These are phyloP conservation scores for Kluyveromyces sp. DNA, from an alignment of 1,139 yeast genomes.

Conservation along the genomic window DNA sequence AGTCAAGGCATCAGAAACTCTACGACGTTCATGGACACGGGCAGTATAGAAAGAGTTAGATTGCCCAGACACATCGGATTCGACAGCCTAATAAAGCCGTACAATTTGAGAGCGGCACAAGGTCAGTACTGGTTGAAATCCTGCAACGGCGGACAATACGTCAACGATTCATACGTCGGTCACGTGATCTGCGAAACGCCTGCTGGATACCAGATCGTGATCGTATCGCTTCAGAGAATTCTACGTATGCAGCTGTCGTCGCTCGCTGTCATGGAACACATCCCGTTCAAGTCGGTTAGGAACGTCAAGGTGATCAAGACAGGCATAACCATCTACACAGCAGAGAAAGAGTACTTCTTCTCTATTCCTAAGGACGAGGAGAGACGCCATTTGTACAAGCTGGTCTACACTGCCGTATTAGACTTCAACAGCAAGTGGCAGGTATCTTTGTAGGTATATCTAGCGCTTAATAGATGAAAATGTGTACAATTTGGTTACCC, in stretches of 20 bases:
- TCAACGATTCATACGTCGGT: conserved; percentile 71
- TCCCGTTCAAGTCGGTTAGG: conserved; percentile 24
- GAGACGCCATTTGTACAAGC: conserved; percentile 60
- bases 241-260: conserved; percentile 61
- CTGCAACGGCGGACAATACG: conserved; percentile 71
- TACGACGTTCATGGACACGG: conserved; percentile 82
- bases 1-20: conserved; percentile 93
- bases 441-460: conserved; percentile 1
- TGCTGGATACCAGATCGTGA: conserved; percentile 51
- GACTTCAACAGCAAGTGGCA: conserved; percentile 46
- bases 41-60: conserved; percentile 71
- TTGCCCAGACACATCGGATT: conserved; percentile 69
- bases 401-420: conserved; percentile 73
- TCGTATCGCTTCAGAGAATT: conserved; percentile 69
- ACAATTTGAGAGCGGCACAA: conserved; percentile 76
- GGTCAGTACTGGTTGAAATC: conserved; percentile 91
- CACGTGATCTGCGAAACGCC: conserved; percentile 79
- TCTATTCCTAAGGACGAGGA: conserved; percentile 68
- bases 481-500: no score
- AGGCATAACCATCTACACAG: conserved; percentile 42
- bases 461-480: no score
- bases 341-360: conserved; percentile 58
- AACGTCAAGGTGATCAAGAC: conserved; percentile 67
- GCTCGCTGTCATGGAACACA: conserved; percentile 36
- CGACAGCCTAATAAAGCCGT: conserved; percentile 60